Evolutionary conservation across 2,329 filamentous ascomycete genomes (phyloP).

Genomic region (Pestalotiopsis sp.): DNA sequence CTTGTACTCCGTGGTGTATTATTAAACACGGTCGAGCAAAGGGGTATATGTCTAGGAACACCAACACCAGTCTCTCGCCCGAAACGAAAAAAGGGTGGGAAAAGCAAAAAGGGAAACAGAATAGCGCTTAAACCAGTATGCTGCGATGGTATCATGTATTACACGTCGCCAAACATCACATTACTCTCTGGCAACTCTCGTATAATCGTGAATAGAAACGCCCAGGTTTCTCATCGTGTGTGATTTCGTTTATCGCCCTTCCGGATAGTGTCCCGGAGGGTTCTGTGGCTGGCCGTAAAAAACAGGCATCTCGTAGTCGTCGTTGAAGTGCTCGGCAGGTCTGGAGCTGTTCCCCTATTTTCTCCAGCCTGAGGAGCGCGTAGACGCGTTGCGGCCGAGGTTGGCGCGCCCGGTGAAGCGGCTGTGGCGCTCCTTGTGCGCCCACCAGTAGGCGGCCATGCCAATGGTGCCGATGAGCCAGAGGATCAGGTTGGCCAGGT

Average conservation of each 20-base stretch:
- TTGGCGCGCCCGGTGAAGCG: conserved; percentile 63
- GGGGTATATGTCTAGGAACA: background rate
- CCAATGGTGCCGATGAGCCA: conserved; percentile 70
- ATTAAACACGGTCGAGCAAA: background rate
- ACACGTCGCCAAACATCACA: background rate
- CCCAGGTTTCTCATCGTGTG: background rate
- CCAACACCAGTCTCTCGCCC: background rate
- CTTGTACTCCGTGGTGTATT: background rate
- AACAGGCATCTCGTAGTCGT: background rate
- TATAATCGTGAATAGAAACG: background rate
- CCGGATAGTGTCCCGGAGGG: background rate
- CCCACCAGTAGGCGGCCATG: conserved; percentile 61
- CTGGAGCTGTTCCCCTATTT: conserved; percentile 13
- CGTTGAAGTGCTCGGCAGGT: background rate
- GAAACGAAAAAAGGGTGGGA: background rate
- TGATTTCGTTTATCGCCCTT: background rate
- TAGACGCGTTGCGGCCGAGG: conserved; percentile 36
- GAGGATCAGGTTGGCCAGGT: conserved; percentile 72
- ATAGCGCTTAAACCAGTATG: background rate
- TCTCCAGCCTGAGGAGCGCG: conserved; percentile 20
- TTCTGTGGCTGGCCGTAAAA: background rate
- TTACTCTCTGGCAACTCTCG: background rate
- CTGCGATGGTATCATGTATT: background rate
- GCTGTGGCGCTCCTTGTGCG: conserved; percentile 52
- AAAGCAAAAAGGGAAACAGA: background rate